Percentiles rank a stretch among this genome's conserved stretches.
phyloP scores from a whole-genome alignment of 768 basidiomycete species.

The Suillus paluster region DNA sequence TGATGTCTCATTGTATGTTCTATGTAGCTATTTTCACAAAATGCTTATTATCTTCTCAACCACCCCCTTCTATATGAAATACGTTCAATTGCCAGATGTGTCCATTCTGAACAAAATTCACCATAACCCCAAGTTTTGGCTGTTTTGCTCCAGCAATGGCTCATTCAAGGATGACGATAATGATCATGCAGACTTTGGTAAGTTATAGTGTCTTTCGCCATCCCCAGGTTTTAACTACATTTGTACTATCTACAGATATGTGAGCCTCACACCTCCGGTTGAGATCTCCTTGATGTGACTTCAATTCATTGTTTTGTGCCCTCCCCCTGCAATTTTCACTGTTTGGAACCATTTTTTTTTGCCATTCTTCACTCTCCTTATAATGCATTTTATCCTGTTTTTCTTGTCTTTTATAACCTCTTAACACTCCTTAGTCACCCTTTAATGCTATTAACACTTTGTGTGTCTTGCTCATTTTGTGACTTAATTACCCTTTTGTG shows the following conservation, averaged over 20 bases:
- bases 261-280: no score
- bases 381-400: not conserved
- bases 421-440: not conserved
- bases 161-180: constrained; percentile 29
- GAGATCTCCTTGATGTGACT: no score
- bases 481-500: not conserved
- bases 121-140: constrained; percentile 31
- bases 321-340: no score
- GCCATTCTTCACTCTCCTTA: not conserved
- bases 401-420: not conserved
- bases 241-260: no score
- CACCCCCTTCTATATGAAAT: constrained; percentile 30
- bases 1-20: not conserved
- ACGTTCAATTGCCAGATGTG: constrained; percentile 21
- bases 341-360: not conserved
- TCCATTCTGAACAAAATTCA: constrained; percentile 17
- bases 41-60: constrained; percentile 22
- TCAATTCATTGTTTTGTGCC: no score
- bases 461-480: not conserved
- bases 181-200: no score
- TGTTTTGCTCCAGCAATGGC: no score
- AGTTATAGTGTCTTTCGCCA: no score
- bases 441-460: not conserved
- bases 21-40: constrained; percentile 23
- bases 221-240: no score